These are phyloP conservation scores for Cladophialophora yegresii DNA, from an alignment of 2,329 filamentous ascomycete species.

Conservation along the genomic window DNA sequence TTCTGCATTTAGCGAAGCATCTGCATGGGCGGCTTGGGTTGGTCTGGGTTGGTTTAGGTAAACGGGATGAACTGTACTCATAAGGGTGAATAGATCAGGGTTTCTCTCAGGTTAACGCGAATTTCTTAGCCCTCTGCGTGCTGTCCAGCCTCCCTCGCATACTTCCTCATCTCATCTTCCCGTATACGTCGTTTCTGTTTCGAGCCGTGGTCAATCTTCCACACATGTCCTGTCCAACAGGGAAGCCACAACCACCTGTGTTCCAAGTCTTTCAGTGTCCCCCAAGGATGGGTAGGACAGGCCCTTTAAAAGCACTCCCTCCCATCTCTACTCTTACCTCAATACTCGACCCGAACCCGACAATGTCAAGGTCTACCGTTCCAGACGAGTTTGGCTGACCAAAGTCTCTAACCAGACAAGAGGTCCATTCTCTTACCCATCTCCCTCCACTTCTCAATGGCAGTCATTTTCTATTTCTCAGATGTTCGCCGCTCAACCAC, in stretches of 20 bases:
- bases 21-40: neutral
- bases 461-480: neutral
- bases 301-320: neutral
- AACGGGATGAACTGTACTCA: neutral
- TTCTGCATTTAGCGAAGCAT: conserved; percentile 26
- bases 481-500: neutral
- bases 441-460: neutral
- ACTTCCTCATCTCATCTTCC: neutral
- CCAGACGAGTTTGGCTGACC: neutral
- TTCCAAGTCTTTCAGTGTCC: neutral
- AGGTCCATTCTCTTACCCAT: neutral
- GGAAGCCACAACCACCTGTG: neutral
- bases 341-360: neutral
- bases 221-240: neutral
- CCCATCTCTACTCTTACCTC: neutral
- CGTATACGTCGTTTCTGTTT: neutral
- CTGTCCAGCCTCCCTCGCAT: neutral
- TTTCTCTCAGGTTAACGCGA: neutral
- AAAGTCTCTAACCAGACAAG: neutral
- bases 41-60: neutral
- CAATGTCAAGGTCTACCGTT: neutral
- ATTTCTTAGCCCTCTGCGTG: neutral
- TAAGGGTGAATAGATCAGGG: neutral
- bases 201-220: neutral
- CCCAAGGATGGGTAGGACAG: neutral